Base-by-base conservation (phyloP, 495 filamentous ascomycete genomes). In the Cercophora newfieldiana region DNA sequence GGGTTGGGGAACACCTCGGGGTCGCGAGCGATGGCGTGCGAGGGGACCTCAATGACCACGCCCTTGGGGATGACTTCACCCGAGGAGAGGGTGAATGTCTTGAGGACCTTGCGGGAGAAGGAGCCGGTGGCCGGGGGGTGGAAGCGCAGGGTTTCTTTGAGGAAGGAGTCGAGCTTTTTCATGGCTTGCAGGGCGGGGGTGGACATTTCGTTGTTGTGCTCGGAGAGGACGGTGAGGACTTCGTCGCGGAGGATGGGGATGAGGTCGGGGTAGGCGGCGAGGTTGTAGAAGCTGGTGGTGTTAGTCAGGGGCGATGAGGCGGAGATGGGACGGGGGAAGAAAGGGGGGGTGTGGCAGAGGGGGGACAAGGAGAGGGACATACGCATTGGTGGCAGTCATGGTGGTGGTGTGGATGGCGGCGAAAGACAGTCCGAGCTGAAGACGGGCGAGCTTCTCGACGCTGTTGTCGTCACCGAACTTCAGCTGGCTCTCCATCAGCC, bases 221-320 rank as follows among this genome's bases (percentile, higher is more conserved):
- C 71, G 0, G 71, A 66, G 0, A 79, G 69, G 8, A 75, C 72
- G 5, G 61, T n/a, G 10, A 57, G 51, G 31, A 88, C 77, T 68
- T 91, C 88, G 30, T 83, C 78, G 3, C 86, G 78, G 0, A 90
- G 73, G 16, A 74, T 74, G 3, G 78, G 64, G 10, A 85, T 67
- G 65, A 79, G 79, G 51, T 83, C 75, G 0, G 82, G 82, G 29
- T 79, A 69, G 22, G 70, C 74, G 18, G 79, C 78, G 1, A 82
- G 68, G 66, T 79, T 76, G 68, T 79, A 80, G 16, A 81, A 71
- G 19, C 71, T 75, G 54, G 16, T 28, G n/a, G 25, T 25, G 30
- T 33, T 33, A 28, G 61, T 30, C 12, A n/a, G n/a, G n/a, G n/a
- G n/a, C n/a, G n/a, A n/a, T n/a, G n/a, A n/a, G n/a, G n/a, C n/a